Evolutionary conservation across 306 rosid genomes (phyloP).

Genomic region (Vigna radiata): DNA sequence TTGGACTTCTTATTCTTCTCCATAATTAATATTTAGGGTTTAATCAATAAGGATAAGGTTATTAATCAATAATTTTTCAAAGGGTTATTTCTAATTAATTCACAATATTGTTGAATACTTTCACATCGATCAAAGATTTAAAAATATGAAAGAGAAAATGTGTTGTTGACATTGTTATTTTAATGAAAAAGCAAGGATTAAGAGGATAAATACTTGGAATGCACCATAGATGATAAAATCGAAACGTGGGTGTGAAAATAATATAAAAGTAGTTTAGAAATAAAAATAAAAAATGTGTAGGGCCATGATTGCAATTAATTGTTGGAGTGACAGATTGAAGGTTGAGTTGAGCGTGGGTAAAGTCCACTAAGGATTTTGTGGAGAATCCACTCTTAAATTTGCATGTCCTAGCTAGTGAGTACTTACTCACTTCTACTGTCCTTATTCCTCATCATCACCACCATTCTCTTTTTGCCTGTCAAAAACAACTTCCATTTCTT

Average conservation of each 20-base stretch:
- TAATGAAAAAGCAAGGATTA: background rate
- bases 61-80: no score
- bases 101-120: no score
- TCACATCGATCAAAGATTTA: no score
- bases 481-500: constrained; percentile 3
- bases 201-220: background rate
- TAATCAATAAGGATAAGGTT: no score
- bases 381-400: constrained; percentile 58
- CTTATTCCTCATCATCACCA: constrained; percentile 45
- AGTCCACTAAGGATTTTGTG: constrained; percentile 61
- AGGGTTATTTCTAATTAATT: no score
- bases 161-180: background rate
- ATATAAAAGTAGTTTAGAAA: no score
- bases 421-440: constrained; percentile 52
- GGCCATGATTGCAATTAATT: constrained; percentile 13
- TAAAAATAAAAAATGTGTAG: constrained; percentile 36
- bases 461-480: background rate
- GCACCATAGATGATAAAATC: constrained; percentile 9
- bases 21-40: no score
- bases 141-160: background rate
- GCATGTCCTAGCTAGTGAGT: constrained; percentile 48
- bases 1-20: background rate
- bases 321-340: constrained; percentile 42
- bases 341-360: constrained; percentile 63
- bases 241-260: background rate